phyloP scores from a whole-genome alignment of 2,329 filamentous ascomycete genomes.

The Fusarium euwallaceae region DNA sequence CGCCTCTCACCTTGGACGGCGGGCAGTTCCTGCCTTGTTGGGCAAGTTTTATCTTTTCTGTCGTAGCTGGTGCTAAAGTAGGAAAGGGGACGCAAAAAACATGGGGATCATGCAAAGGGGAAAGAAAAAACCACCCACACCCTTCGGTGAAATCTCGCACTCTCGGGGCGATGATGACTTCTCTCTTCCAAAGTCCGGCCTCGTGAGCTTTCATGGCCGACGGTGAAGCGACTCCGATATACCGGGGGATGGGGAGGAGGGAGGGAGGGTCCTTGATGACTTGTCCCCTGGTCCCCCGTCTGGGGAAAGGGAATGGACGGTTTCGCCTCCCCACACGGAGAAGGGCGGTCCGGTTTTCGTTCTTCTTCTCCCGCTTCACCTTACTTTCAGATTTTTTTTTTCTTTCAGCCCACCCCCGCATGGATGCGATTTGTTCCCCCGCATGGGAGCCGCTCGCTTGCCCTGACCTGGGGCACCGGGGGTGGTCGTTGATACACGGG shows the following conservation, averaged over 20 bases:
- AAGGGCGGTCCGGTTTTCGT: constrained; percentile 8
- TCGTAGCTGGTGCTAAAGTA: constrained; percentile 12
- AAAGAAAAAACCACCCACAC: constrained; percentile 5
- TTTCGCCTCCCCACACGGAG: constrained; percentile 3
- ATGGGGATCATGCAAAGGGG: constrained; percentile 6
- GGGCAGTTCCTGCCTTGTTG: constrained; percentile 35
- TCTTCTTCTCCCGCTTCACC: neutral
- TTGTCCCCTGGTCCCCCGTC: constrained; percentile 18
- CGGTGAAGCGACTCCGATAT: constrained; percentile 33
- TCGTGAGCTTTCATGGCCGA: constrained; percentile 23
- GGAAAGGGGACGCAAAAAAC: neutral
- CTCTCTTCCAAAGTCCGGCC: neutral
- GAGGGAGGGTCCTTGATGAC: constrained; percentile 8
- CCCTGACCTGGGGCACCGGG: neutral
- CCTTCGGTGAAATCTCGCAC: constrained; percentile 37
- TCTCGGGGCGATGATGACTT: constrained; percentile 18
- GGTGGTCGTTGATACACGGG: neutral
- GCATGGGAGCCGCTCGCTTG: constrained; percentile 43
- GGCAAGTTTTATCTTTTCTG: constrained; percentile 35
- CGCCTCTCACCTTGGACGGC: constrained; percentile 30
- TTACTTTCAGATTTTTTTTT: neutral
- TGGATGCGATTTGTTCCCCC: constrained; percentile 36
- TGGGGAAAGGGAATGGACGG: constrained; percentile 23
- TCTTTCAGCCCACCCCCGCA: constrained; percentile 41
- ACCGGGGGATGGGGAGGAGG: constrained; percentile 23